phyloP scores from a whole-genome alignment of 1,284 basidiomycete genomes.

The Stygiomarasmius scandens region DNA sequence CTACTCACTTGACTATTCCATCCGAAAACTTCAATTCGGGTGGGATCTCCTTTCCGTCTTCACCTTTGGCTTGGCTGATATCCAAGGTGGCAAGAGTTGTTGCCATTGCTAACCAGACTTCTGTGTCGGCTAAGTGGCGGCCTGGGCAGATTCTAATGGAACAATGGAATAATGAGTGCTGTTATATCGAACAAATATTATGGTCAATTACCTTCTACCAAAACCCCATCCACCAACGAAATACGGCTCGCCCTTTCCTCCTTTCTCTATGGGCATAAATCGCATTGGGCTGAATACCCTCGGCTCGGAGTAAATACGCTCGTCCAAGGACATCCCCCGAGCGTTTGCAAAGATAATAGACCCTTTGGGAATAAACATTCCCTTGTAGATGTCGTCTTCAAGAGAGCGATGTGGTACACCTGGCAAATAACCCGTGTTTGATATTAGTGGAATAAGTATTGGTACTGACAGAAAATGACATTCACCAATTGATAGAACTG shows the following conservation, averaged over 20 bases:
- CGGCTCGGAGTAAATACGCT: too few species aligned
- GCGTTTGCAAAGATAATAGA: constrained; percentile 7
- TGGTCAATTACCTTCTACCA: too few species aligned
- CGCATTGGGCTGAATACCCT: too few species aligned
- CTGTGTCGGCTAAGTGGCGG: neutral
- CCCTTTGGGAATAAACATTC: constrained; percentile 12
- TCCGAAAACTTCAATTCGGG: neutral
- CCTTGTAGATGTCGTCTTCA: constrained; percentile 5
- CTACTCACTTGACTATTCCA: neutral
- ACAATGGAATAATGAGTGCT: too few species aligned
- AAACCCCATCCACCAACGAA: too few species aligned
- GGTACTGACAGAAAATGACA: neutral
- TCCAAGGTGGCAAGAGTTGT: neutral
- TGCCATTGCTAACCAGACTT: constrained; percentile 5
- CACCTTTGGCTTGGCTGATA: neutral
- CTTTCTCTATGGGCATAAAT: too few species aligned
- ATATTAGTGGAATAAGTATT: neutral
- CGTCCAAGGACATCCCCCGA: too few species aligned
- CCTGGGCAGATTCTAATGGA: neutral
- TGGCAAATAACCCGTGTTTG: neutral
- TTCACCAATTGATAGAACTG: neutral
- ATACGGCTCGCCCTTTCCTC: too few species aligned
- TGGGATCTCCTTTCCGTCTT: neutral
- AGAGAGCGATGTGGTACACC: constrained; percentile 4
- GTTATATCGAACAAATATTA: too few species aligned